Evolutionary conservation across 495 filamentous ascomycete species (phyloP).

Genomic region (Letharia lupina): DNA sequence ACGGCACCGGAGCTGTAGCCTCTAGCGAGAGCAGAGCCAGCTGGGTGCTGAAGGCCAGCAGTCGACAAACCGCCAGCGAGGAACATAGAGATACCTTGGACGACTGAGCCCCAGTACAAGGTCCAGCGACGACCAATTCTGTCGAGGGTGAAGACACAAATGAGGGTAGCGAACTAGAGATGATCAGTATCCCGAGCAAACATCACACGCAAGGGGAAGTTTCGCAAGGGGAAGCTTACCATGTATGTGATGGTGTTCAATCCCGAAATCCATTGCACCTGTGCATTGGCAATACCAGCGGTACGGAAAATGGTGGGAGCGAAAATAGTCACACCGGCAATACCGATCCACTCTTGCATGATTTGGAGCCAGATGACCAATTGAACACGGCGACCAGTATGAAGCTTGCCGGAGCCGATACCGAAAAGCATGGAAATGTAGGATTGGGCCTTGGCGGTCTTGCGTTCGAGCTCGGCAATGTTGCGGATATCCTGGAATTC

Average conservation of each 20-base stretch:
- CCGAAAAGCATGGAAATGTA: constrained; percentile 60
- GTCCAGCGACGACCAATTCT: constrained; percentile 52
- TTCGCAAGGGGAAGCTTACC: constrained; percentile 19
- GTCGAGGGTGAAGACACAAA: constrained; percentile 51
- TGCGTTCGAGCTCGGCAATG: constrained; percentile 49
- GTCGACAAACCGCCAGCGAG: constrained; percentile 47
- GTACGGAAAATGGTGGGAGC: constrained; percentile 60
- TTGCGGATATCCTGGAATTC: constrained; percentile 58
- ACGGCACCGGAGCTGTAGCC: constrained; percentile 55
- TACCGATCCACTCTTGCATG: constrained; percentile 66
- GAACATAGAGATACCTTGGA: constrained; percentile 44
- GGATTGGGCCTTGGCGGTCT: constrained; percentile 41
- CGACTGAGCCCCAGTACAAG: constrained; percentile 49
- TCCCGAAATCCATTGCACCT: constrained; percentile 60
- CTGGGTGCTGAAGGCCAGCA: constrained; percentile 39
- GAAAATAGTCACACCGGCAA: constrained; percentile 62
- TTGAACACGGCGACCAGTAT: constrained; percentile 58
- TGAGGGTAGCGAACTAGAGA: constrained; percentile 45
- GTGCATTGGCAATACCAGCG: constrained; percentile 51
- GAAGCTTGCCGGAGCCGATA: constrained; percentile 51
- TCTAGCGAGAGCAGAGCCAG: constrained; percentile 35
- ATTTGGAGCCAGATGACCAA: constrained; percentile 66
- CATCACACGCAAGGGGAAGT: background rate
- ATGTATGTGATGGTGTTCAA: constrained; percentile 62
- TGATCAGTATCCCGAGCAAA: constrained; percentile 10